phyloP scores from a whole-genome alignment of 345 rosid species.

The Syzygium oleosum region DNA sequence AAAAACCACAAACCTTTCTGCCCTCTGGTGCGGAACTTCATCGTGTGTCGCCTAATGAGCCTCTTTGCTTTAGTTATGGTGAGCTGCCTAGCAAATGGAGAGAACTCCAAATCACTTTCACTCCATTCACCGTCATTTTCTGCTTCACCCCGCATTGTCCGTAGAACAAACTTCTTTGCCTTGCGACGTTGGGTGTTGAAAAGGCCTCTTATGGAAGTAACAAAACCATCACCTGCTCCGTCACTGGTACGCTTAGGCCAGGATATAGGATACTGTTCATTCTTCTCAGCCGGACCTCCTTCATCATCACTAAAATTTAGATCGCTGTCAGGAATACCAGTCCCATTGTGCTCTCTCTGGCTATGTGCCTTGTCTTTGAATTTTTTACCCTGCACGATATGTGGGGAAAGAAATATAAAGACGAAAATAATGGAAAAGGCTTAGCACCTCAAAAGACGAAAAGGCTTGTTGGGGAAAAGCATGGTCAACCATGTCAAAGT shows the following conservation, averaged over 20 bases:
- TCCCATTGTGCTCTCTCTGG: conserved; percentile 41
- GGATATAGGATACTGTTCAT: conserved; percentile 60
- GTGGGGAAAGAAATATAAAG: not conserved
- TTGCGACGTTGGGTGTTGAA: conserved; percentile 89
- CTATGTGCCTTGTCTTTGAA: conserved; percentile 75
- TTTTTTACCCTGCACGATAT: conserved; percentile 68
- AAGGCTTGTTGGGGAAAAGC: not conserved
- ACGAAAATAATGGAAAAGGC: not conserved
- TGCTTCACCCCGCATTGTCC: conserved; percentile 96
- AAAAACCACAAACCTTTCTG: conserved; percentile 50
- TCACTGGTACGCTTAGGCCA: conserved; percentile 78
- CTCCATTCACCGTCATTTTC: conserved; percentile 92
- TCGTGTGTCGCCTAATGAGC: conserved; percentile 83
- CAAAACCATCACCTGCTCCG: conserved; percentile 99
- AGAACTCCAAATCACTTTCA: conserved; percentile 76
- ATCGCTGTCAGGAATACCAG: conserved; percentile 55
- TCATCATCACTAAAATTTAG: conserved; percentile 78
- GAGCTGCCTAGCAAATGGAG: conserved; percentile 84
- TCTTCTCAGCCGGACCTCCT: conserved; percentile 39
- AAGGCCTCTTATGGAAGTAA: conserved; percentile 81
- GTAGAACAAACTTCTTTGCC: conserved; percentile 84
- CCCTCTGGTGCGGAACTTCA: conserved; percentile 69
- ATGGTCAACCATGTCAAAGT: not conserved
- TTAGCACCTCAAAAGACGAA: not conserved
- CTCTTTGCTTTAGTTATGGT: conserved; percentile 87